Evolutionary conservation across 2,329 filamentous ascomycete genomes (phyloP), one percentile per base, ranked within the genome.

Genomic region (Didymella glomerata): DNA sequence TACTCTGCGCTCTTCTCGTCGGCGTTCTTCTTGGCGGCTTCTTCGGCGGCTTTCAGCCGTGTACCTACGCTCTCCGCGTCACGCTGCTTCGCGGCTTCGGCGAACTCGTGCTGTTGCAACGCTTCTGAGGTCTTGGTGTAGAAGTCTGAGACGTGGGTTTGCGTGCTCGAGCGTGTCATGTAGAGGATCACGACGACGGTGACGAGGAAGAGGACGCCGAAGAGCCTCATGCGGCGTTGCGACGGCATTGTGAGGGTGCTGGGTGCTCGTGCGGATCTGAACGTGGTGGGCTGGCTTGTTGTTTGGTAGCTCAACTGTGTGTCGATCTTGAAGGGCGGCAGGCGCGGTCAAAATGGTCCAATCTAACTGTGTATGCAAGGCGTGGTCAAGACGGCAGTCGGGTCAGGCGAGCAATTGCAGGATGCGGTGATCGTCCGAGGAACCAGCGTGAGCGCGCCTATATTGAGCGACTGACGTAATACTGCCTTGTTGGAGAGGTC

Each of bases 171-270:
- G n/a, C 84, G 85, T 20, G 88, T 89, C 74, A 92, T 88, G 81
- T 94, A 92, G 67, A 96, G 81, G 54, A 90, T 80, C 45, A 88
- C 83, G 66, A 94, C 78, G 60, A 94, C 78, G 59, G 85, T 81
- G 65, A 88, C 82, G 66, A 93, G 67, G 55, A 88, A 82, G 56
- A 89, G 81, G 69, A 93, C 81, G 64, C 86, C 80, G 55, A 92
- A 80, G 67, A 90, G 80, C 72, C 88, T 88, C 69, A 92, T 73
- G 68, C 91, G 88, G 65, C 92, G 88, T 68, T 72, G 78, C 36
- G 76, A 77, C 24, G 75, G 75, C 74, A 78, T 77, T 25, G 60
- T 65, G 63, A 27, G 40, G 32, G 22, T 40, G 60, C 45, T 55
- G 44, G 45, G 44, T 38, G 24, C 9, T 36, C 9, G 44, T 22